Evolutionary conservation across 208 protist genomes (phyloP), one percentile per base, ranked within the genome.

Genomic region (Phytomonas sp.): DNA sequence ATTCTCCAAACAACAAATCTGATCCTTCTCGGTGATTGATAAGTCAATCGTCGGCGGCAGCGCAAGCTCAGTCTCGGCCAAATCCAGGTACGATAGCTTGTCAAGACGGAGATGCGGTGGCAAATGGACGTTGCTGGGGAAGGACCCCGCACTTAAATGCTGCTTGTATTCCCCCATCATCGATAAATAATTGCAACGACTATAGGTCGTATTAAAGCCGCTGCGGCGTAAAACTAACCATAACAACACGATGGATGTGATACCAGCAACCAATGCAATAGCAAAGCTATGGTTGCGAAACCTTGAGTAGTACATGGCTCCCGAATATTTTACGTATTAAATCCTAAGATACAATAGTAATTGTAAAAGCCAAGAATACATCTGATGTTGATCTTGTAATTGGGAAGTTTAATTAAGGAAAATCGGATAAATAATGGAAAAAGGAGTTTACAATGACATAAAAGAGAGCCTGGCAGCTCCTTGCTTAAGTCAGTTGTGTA

Each of bases 161-260:
- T 93, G 87, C 63, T 84, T 83, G 76, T 93, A 95, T 69, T 95
- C 90, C 6, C 86, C 90, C 81, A 87, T 83, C 86, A 90, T 89
- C 19, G 87, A 84, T 23, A 93, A 71, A 67, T 93, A 95, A 19
- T 69, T 81, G 79, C 78, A 86, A 32, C 87, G 84, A 66, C 79
- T 90, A 71, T 92, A 95, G 40, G 77, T 67, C 0, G 87, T 95
- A 81, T 84, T 88, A 77, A 95, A 95, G 60, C 90, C 90, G 26
- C 81, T 79, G 72, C 87, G 84, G 12, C 90, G 90, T 26, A 92
- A 31, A 30, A 67, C 81, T 0, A 94, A 75, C 89, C 89, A 94
- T 42, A 88, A 87, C 81, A 91, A 88, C 23, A 89, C 69, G 12
- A 87, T 75, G 16, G 75, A 86, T 29, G 80, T 83, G 42, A 79